Percentiles rank a stretch among this genome's conserved stretches.
These are phyloP conservation scores for Russula sp. DNA, from an alignment of 768 basidiomycete species.

Conservation along the genomic window DNA sequence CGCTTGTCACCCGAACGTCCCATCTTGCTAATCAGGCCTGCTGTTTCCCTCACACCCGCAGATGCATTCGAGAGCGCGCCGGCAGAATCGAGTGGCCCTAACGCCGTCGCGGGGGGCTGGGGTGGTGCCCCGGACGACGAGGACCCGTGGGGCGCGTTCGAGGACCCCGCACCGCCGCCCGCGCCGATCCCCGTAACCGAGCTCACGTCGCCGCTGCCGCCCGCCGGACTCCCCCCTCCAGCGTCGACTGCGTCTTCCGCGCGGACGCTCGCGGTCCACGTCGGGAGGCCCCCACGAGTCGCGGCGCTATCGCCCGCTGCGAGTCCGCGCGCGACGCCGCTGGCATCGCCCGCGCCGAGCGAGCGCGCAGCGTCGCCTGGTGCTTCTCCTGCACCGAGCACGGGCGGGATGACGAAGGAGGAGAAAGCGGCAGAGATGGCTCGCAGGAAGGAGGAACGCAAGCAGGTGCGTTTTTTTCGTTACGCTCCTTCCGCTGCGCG, in stretches of 20 bases:
- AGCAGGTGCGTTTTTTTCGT: constrained; percentile 49
- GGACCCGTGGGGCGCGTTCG: constrained; percentile 25
- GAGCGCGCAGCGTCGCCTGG: constrained; percentile 24
- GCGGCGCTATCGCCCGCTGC: neutral
- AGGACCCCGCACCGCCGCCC: constrained; percentile 12
- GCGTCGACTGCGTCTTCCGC: neutral
- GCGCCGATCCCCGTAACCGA: constrained; percentile 19
- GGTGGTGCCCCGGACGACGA: constrained; percentile 10
- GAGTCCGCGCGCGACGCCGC: constrained; percentile 6
- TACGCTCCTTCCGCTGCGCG: neutral
- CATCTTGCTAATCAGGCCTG: neutral
- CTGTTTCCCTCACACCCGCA: constrained; percentile 1
- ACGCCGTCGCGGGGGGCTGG: constrained; percentile 29
- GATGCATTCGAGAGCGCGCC: constrained; percentile 33
- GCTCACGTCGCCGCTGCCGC: constrained; percentile 7
- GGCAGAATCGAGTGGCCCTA: constrained; percentile 24
- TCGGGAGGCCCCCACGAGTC: neutral
- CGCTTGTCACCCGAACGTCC: constrained; percentile 1
- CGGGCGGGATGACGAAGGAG: constrained; percentile 67
- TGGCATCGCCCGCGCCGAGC: constrained; percentile 18
- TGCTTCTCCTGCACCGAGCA: constrained; percentile 30
- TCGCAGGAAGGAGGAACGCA: constrained; percentile 85
- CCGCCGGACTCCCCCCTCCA: neutral
- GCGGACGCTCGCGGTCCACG: neutral
- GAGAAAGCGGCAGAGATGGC: constrained; percentile 94